Base-by-base conservation (phyloP, 768 basidiomycete genomes). In the Glaciozyma antarctica region DNA sequence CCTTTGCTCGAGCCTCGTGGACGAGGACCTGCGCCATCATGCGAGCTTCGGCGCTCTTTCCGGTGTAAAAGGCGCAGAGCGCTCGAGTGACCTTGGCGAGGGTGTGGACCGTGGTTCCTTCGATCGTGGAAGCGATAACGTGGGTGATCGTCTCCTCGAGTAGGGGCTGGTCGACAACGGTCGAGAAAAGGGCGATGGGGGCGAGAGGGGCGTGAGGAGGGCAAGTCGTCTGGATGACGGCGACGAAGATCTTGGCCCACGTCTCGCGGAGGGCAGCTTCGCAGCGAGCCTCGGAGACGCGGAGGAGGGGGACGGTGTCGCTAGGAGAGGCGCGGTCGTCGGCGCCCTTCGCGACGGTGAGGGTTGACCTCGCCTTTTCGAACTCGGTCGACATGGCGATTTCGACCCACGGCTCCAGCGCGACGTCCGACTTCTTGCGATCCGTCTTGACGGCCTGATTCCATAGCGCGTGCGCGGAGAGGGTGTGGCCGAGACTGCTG, bases 221-320 rank as follows among this genome's bases (percentile, higher is more conserved):
- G 58, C 62, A 55, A 4, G 69, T 70, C 10, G 60, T 30, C 3
- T 30, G 59, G 24, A 52, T 53, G n/a, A 66, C 54, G 30, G 60
- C 54, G 34, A 66, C 60, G 48, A 70, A 62, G 43, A 66, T 45
- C 28, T 38, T 41, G 24, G 34, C 34, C 65, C 69, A 70, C 0
- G 47, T 62, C 16, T 62, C 63, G 5, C 61, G 6, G 4, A 70
- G 58, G 2, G 68, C 60, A 15, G 53, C 68, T 22, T 51, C 41
- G 53, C 65, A 66, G 15, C 57, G 24, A 19, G 60, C 63, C n/a
- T 70, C 69, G 22, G 69, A 65, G 38, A 66, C 38, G 28, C 43
- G 32, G 9, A 70, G 63, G 13, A 70, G 65, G 32, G 69, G 69
- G 17, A 70, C 65, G 21, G 65, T 62, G 44, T 70, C 65, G 24